Base-by-base conservation (phyloP, 2,329 filamentous ascomycete genomes). In the Pseudopithomyces maydicus region DNA sequence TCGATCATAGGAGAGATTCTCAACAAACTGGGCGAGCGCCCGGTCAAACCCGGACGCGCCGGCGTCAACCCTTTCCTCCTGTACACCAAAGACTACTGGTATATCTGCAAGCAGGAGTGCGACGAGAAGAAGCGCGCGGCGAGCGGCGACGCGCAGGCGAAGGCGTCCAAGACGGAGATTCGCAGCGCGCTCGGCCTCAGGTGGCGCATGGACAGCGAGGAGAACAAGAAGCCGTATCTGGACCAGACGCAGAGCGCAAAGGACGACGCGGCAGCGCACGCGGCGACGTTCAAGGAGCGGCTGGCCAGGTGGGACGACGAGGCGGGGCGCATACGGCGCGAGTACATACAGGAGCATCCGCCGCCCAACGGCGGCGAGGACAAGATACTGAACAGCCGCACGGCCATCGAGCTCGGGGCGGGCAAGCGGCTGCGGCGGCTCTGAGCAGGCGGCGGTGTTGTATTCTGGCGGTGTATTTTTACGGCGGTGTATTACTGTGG, bases 61-160 rank as follows among this genome's bases (percentile, higher is more conserved):
- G 87, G 89, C 0, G 87, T 89, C 3, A 98, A 96, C 70, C 90
- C 94, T 0, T 98, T 97, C 75, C 83, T 96, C 26, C 83, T 97
- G 48, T 99, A 90, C 77, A 94, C 92, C 72, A 96, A 92, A 65
- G 88, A 87, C 67, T 82, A 84, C 61, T 89, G 86, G 86, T 79
- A 82, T 43, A 79, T 79, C 38, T 85, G 84, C 63, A 88, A 87
- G 69, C 77, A 84, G 3, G 84, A 89, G 67, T 90, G 89, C 68
- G 86, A 90, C 59, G 85, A 88, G 51, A 85, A 84, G n/a, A 85
- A 88, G 26, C 83, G 84, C 54, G 80, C 84, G 3, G 83, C 85
- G 32, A 88, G 87, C 50, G 85, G 85, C 11, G 88, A 89, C 64
- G 80, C 87, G 0, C 82, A 85, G 42, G 87, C 89, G 6, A 96